Evolutionary conservation across 2,329 filamentous ascomycete genomes (phyloP).

Genomic region (Aspergillus fumigatus): DNA sequence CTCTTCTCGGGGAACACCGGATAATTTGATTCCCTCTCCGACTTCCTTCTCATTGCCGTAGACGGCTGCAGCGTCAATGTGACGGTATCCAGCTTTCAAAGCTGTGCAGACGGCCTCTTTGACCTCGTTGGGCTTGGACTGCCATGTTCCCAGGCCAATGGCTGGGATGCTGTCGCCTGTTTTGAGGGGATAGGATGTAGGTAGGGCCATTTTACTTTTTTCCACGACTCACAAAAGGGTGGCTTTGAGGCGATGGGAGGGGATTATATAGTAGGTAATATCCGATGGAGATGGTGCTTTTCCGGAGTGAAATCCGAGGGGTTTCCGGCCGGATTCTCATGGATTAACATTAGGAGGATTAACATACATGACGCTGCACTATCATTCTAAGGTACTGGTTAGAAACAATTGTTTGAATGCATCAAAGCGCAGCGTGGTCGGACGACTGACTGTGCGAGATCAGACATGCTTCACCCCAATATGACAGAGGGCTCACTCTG

Average conservation of each 20-base stretch:
- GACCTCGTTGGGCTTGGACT: conserved; percentile 57
- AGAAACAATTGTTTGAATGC: no score
- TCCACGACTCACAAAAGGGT: not conserved
- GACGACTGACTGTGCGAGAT: no score
- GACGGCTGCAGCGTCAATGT: conserved; percentile 47
- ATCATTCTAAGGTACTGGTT: no score
- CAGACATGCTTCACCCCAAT: no score
- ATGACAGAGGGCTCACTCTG: no score
- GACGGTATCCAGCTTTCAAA: conserved; percentile 47
- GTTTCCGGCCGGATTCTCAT: no score
- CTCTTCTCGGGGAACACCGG: conserved; percentile 30
- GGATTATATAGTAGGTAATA: not conserved
- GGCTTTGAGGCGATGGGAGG: not conserved
- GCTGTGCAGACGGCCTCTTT: conserved; percentile 44
- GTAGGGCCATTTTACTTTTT: not conserved
- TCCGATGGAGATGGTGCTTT: not conserved
- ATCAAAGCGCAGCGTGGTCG: no score
- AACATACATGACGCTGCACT: no score
- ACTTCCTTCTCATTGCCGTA: conserved; percentile 45
- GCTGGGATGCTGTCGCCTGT: conserved; percentile 1
- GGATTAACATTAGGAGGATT: not conserved
- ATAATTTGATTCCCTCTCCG: conserved; percentile 36
- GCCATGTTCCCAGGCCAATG: conserved; percentile 24
- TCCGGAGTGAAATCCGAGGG: no score
- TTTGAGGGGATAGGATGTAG: not conserved